A percentile compares a stretch with the other conserved stretches of the same genome.
Evolutionary conservation across 2,329 filamentous ascomycete species (phyloP).

Genomic region (Aspergillus tamarii): DNA sequence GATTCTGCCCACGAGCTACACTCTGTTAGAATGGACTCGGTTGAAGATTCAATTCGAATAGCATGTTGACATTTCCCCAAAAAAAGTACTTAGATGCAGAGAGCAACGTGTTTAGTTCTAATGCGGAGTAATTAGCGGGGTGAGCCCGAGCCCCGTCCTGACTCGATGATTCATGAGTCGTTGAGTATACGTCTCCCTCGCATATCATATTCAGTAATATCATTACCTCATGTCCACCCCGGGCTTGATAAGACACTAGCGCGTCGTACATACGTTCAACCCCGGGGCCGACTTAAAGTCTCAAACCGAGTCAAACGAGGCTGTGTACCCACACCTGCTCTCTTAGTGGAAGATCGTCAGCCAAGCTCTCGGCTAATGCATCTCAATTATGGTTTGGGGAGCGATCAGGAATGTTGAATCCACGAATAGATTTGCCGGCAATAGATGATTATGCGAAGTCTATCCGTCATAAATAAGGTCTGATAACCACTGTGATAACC

Average conservation of each 20-base stretch:
- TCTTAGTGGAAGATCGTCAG: constrained; percentile 1
- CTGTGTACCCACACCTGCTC: not conserved
- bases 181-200: not conserved
- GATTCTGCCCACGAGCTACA: no score
- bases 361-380: constrained; percentile 10
- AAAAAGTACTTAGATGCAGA: no score
- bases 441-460: not conserved
- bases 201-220: constrained; percentile 5
- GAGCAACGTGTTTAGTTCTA: not conserved
- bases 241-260: constrained; percentile 1
- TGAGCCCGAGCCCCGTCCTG: not conserved
- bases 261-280: not conserved
- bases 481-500: not conserved
- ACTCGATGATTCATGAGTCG: not conserved
- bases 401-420: not conserved
- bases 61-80: no score
- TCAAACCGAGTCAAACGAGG: not conserved
- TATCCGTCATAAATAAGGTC: not conserved
- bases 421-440: not conserved
- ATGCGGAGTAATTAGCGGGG: not conserved
- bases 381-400: not conserved
- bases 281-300: no score
- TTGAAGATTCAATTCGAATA: no score
- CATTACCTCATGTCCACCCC: constrained; percentile 3
- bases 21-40: no score